phyloP scores from a whole-genome alignment of 2,329 filamentous ascomycete species.

The Clathrospora elynae region DNA sequence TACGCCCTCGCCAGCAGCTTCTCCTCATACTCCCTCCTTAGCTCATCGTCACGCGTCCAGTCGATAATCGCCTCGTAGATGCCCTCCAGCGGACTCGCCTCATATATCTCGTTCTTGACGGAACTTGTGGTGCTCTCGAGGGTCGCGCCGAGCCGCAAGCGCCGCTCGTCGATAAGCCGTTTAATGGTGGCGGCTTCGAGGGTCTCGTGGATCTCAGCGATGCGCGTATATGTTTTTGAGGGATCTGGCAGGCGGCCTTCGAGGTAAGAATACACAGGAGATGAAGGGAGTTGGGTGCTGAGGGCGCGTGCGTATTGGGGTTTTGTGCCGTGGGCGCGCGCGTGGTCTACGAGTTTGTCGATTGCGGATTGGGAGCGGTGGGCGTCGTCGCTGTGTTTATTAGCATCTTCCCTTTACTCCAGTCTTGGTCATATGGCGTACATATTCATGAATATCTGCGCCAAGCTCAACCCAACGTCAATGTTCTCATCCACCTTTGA shows the following conservation, averaged over 20 bases:
- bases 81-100: constrained; percentile 74
- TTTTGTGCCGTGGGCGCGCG: constrained; percentile 72
- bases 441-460: constrained; percentile 68
- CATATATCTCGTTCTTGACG: constrained; percentile 83
- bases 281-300: constrained; percentile 76
- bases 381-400: constrained; percentile 58
- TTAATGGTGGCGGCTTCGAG: constrained; percentile 92
- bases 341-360: constrained; percentile 78
- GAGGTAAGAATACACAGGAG: constrained; percentile 77
- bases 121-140: constrained; percentile 82
- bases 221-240: constrained; percentile 76
- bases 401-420: constrained; percentile 1
- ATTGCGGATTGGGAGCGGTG: constrained; percentile 67
- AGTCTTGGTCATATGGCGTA: constrained; percentile 5
- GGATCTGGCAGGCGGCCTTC: constrained; percentile 85
- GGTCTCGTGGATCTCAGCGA: constrained; percentile 81
- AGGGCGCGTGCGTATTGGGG: constrained; percentile 77
- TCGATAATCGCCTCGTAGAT: constrained; percentile 84
- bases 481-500: constrained; percentile 76
- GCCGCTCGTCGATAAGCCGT: constrained; percentile 82
- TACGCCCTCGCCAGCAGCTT: constrained; percentile 82
- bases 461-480: constrained; percentile 72
- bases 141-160: constrained; percentile 83
- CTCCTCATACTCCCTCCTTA: constrained; percentile 84
- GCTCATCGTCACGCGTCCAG: constrained; percentile 86